Evolutionary conservation across 345 rosid genomes (phyloP), one percentile per base, ranked within the genome.

Genomic region (Syzygium oleosum): DNA sequence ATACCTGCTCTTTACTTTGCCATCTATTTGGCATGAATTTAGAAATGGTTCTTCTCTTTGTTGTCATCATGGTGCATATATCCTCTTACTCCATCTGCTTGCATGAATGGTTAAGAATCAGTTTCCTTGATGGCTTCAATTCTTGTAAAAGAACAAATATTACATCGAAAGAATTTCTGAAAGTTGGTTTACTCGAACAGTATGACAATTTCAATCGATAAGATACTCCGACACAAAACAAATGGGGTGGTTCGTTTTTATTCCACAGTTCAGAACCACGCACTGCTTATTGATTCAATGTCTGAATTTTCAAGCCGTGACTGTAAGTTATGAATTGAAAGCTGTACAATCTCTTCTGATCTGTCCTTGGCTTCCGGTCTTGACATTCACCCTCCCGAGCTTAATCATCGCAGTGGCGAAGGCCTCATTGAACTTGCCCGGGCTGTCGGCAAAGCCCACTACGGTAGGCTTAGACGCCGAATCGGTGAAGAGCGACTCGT

Each of bases 301-400:
- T 73, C 4, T 19, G 11, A 38, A 73, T 38, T 49, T 73, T 73
- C 83, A 38, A 19, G 83, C 49, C 43, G 41, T 2, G 49, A 4
- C 83, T 19, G 49, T 9, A 19, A 8, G 15, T 87, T 54, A 78
- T 19, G 88, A 93, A 88, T 95, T 93, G 87, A 96, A 92, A 59
- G 88, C 87, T n/a, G 95, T 58, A 92, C 98, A 96, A 38, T 94
- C 99, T 43, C 38, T 90, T 46, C 99, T 91, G 78, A 96, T 95
- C 89, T 92, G 90, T 80, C 99, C 99, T 87, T 91, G 88, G 4
- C 73, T 90, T 22, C 98, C 94, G n/a, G 94, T 93, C 90, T 93
- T 94, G 83, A 93, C 91, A 0, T 95, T 95, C 31, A 92, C 94
- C 84, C 98, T 95, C 23, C 99, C 99, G 5, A 96, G 98, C 84